Base-by-base conservation (phyloP, 805 yeast genomes). In the Kazachstania viticola region DNA sequence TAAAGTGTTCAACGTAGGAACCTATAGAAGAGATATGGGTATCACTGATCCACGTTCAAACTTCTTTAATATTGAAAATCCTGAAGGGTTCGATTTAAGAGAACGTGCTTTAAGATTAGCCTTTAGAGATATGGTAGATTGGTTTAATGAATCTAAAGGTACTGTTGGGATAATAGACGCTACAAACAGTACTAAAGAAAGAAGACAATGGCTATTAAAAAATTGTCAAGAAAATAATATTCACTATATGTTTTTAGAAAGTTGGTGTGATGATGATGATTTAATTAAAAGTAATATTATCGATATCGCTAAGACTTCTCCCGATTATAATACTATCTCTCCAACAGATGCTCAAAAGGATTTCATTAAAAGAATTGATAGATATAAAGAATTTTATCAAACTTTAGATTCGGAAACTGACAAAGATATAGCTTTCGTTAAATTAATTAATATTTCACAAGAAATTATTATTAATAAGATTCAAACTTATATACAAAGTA, bases 141-240 rank as follows among this genome's bases (percentile, higher is more conserved):
- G 97, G 97, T 83, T 82, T 51, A 63, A 67, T 22, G 73, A 76
- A 13, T 83, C 79, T 33, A 67, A 73, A 37, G 94, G 94, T 12
- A 79, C 78, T 17, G 97, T 91, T 27, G 97, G 95, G 0, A 82
- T 91, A 5, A 64, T 88, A 36, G 98, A 91, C 58, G 96, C 95
- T 17, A 84, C 95, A 2, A 87, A 88, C 56, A 77, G 85, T 23
- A 85, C 95, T 4, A 62, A 67, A 37, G 72, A 66, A 28, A 70
- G 94, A 46, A 68, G 98, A 44, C 64, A 64, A 17, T 62, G 69
- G 63, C 70, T 88, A 32, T 61, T 76, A 39, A 55, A 68, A 42
- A 62, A 79, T 33, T 72, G 80, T 42, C 61, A 79, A 23, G 69
- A 69, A 38, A 69, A 79, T 48, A 67, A 67, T 27, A 77, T 91